Percentiles rank a stretch among this genome's conserved stretches.
phyloP scores from a whole-genome alignment of 129 eudicot species.

The Flaveria robusta region DNA sequence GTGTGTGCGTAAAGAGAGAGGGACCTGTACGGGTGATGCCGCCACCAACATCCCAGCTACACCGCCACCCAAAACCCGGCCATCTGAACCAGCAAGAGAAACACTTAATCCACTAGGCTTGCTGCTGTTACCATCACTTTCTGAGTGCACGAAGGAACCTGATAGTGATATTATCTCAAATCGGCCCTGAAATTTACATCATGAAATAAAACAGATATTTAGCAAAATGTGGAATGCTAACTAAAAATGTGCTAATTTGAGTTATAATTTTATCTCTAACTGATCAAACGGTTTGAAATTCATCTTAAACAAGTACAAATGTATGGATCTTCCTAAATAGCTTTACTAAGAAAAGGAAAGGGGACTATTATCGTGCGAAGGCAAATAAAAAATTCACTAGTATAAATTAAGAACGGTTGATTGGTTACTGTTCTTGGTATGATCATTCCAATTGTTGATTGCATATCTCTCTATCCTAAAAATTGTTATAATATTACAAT shows the following conservation, averaged over 20 bases:
- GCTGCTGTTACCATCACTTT: constrained; percentile 54
- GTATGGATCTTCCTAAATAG: neutral
- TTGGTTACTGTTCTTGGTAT: neutral
- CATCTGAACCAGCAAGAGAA: constrained; percentile 90
- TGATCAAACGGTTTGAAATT: neutral
- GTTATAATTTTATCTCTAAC: neutral
- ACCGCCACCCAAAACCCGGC: constrained; percentile 89
- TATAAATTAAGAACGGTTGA: neutral
- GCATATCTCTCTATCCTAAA: neutral
- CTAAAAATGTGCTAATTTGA: constrained; percentile 5
- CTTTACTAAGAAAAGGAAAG: neutral
- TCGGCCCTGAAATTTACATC: constrained; percentile 65
- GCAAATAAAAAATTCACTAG: too few relatives aligned
- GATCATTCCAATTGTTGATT: neutral
- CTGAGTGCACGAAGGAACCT: constrained; percentile 71
- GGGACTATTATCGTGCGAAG: neutral
- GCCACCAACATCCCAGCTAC: constrained; percentile 86
- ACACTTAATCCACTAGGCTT: constrained; percentile 76
- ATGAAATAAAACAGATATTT: constrained; percentile 7
- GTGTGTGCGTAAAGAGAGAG: neutral
- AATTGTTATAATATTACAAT: neutral
- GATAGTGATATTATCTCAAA: constrained; percentile 89
- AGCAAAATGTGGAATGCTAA: neutral
- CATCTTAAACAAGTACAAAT: neutral
- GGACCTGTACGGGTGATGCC: constrained; percentile 86